A percentile compares a stretch with the other conserved stretches of the same genome.
Evolutionary conservation across 768 basidiomycete genomes (phyloP).

Genomic region (Termitomyces sp.): DNA sequence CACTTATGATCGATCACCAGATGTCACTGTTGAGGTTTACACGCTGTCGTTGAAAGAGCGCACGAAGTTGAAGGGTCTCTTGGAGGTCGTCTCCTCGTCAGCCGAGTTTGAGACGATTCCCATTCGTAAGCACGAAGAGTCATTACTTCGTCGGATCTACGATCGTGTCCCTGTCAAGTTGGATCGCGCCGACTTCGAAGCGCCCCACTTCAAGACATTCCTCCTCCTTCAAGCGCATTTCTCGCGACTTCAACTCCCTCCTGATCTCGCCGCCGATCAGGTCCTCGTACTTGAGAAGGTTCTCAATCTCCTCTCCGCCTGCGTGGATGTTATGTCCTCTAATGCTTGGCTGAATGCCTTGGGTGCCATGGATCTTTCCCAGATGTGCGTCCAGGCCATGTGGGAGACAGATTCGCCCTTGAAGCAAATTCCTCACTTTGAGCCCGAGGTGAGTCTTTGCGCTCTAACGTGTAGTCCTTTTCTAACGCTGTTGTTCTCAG

Average conservation of each 20-base stretch:
- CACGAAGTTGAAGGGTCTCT: conserved; percentile 93
- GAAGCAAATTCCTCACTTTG: conserved; percentile 96
- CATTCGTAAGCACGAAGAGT: conserved; percentile 90
- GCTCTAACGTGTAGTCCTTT: neutral
- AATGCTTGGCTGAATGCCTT: conserved; percentile 93
- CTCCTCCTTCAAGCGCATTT: conserved; percentile 96
- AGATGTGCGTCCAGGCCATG: conserved; percentile 97
- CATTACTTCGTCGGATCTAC: conserved; percentile 81
- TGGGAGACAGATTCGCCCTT: conserved; percentile 97
- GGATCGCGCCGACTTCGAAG: conserved; percentile 75
- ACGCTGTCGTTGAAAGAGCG: conserved; percentile 91
- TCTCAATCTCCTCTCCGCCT: conserved; percentile 85
- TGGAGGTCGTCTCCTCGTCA: conserved; percentile 96
- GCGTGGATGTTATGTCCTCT: conserved; percentile 97
- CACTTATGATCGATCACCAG: conserved; percentile 28
- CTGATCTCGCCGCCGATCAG: conserved; percentile 93
- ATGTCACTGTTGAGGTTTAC: conserved; percentile 97
- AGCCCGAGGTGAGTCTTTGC: conserved; percentile 58
- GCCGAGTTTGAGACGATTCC: conserved; percentile 95
- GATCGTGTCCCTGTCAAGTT: conserved; percentile 97
- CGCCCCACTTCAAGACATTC: conserved; percentile 98
- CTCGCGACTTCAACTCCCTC: conserved; percentile 84
- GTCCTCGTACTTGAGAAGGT: conserved; percentile 83
- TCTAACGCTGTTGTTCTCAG: conserved; percentile 24
- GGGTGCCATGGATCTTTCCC: conserved; percentile 95